These are phyloP conservation scores for Lolium rigidum DNA, from an alignment of 176 grass and related monocot genomes.

Conservation along the genomic window DNA sequence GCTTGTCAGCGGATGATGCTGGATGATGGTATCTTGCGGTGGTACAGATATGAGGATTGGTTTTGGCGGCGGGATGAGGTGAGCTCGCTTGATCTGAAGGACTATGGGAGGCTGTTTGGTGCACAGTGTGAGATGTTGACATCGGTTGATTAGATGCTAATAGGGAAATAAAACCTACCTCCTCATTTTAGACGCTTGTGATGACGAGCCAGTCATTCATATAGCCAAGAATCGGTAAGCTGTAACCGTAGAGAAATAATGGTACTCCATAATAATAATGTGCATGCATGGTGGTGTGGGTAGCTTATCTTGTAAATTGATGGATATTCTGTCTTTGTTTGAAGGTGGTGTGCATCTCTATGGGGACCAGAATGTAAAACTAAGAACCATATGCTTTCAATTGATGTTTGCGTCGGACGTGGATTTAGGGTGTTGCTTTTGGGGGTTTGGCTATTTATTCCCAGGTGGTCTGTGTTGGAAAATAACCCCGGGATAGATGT, in stretches of 20 bases:
- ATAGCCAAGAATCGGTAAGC: conserved; percentile 34
- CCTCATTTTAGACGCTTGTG: conserved; percentile 43
- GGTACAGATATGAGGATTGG: conserved; percentile 90
- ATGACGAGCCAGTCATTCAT: conserved; percentile 26
- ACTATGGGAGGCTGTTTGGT: conserved; percentile 86
- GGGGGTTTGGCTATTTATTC: neutral
- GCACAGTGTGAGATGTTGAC: conserved; percentile 69
- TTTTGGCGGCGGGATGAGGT: conserved; percentile 94
- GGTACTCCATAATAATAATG: neutral
- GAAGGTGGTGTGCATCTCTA: conserved; percentile 32
- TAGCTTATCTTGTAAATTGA: conserved; percentile 53
- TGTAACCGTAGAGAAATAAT: conserved; percentile 50
- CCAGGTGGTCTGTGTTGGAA: neutral
- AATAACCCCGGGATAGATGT: neutral
- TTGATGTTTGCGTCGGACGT: conserved; percentile 23
- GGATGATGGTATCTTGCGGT: conserved; percentile 95
- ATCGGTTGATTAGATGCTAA: conserved; percentile 53
- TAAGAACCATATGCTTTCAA: conserved; percentile 20
- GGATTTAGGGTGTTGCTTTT: neutral
- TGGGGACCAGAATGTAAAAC: conserved; percentile 11
- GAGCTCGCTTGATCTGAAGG: conserved; percentile 75
- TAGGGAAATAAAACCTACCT: conserved; percentile 19
- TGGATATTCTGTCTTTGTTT: conserved; percentile 40
- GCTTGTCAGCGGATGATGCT: conserved; percentile 81
- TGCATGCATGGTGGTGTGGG: conserved; percentile 36